Base-by-base conservation (phyloP, 1,139 yeast genomes). In the Schwanniomyces etchellsii region DNA sequence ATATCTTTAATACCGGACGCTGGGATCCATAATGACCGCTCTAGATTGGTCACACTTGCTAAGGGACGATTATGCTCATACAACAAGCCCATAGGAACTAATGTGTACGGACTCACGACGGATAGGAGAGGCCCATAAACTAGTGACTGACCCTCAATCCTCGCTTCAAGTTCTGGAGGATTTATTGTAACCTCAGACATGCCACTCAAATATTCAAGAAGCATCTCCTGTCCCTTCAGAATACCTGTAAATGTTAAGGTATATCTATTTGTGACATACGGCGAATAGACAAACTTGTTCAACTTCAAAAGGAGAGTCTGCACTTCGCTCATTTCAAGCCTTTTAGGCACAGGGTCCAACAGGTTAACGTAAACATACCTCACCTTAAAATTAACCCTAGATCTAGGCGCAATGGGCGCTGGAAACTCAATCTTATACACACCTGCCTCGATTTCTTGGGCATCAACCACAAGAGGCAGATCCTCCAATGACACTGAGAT, bases 1-100 rank as follows among this genome's bases (percentile, higher is more conserved):
- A 67, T 55, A 33, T 58, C 58, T 28, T 55, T 61, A 7, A 61
- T 59, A 32, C 53, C 58, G 22, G 66, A 55, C 5, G 66, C 65
- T 15, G 74, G 73, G 28, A 67, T 43, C 96, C 97, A 89, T 29
- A 85, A 57, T 28, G 84, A 83, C 52, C 97, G 75, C 41, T 75
- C 64, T 37, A 86, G 65, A 37, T 62, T 67, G 39, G 70, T 65
- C 9, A 77, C 83, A 39, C 70, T 70, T 10, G 77, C 59, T 38
- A 88, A 50, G 7, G 97, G 94, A 27, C 62, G 51, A 44, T 81
- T 78, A 53, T 76, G 85, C 34, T 73, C 76, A 55, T 73, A 89
- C 30, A 76, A 58, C 26, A 88, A 55, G 2, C 74, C 70, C 50
- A 81, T 54, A 11, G 76, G 71, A 14, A 60, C 48, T 24, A 61